Percentiles rank a stretch among this genome's conserved stretches.
Evolutionary conservation across 371 early-diverging fungal species (phyloP).

Genomic region (Basidiobolus heterosporus): DNA sequence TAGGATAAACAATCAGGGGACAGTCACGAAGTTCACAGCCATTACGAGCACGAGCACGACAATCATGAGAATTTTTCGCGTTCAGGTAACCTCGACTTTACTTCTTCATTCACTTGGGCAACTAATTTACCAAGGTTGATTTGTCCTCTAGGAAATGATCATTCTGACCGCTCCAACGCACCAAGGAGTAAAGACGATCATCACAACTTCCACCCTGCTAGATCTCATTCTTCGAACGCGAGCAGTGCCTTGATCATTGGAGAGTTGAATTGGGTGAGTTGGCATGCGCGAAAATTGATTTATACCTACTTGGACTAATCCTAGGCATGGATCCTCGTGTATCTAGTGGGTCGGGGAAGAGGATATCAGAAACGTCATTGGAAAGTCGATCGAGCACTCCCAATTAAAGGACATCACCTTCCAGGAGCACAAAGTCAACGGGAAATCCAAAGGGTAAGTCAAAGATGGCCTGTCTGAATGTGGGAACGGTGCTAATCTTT

Average conservation of each 20-base stretch:
- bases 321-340: not conserved
- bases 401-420: conserved; percentile 29
- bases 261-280: conserved; percentile 29
- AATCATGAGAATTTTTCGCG: no score
- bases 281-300: not conserved
- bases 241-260: conserved; percentile 22
- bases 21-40: no score
- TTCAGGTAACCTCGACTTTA: no score
- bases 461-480: not conserved
- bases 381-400: conserved; percentile 17
- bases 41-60: no score
- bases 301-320: not conserved
- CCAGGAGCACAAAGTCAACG: conserved; percentile 42
- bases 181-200: no score
- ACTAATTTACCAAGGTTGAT: no score
- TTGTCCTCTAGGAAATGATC: no score
- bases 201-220: no score
- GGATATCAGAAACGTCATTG: conserved; percentile 19
- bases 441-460: conserved; percentile 39
- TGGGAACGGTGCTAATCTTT: not conserved
- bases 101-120: no score
- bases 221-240: conserved; percentile 11
- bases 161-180: no score
- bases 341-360: conserved; percentile 33
- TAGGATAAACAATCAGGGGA: no score